phyloP scores from a whole-genome alignment of 1,284 basidiomycete species.

The Exobasidium cylindrosporum region DNA sequence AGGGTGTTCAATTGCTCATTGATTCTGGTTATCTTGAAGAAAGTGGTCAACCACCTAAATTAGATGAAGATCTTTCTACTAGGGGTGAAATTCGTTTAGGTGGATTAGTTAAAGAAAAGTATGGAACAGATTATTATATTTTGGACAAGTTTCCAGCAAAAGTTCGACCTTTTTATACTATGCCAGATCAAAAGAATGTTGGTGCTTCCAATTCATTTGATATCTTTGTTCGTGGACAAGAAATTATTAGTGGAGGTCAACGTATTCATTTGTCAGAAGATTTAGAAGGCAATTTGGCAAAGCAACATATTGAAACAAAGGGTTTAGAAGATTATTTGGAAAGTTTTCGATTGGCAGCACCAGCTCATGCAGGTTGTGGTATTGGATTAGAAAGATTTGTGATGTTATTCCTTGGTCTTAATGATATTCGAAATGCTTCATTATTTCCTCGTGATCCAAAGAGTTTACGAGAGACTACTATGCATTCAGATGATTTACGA shows the following conservation, averaged over 20 bases:
- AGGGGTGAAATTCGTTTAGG: slow-evolving; percentile 90
- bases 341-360: slow-evolving; percentile 51
- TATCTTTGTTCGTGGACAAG: slow-evolving; percentile 52
- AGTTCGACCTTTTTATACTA: slow-evolving; percentile 83
- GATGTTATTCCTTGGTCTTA: slow-evolving; percentile 53
- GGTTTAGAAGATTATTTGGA: slow-evolving; percentile 52
- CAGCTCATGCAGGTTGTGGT: slow-evolving; percentile 52
- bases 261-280: slow-evolving; percentile 46
- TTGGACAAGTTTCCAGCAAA: slow-evolving; percentile 61
- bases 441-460: slow-evolving; percentile 53
- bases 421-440: slow-evolving; percentile 48
- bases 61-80: slow-evolving; percentile 59
- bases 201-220: slow-evolving; percentile 51
- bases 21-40: slow-evolving; percentile 52
- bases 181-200: slow-evolving; percentile 60
- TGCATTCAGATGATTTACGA: slow-evolving; percentile 30
- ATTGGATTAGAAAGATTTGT: slow-evolving; percentile 53
- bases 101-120: slow-evolving; percentile 81
- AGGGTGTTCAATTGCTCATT: slow-evolving; percentile 72
- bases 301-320: slow-evolving; percentile 35
- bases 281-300: slow-evolving; percentile 42
- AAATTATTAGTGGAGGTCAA: slow-evolving; percentile 55
- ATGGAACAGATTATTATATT: slow-evolving; percentile 72
- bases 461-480: slow-evolving; percentile 34
- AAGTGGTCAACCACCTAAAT: slow-evolving; percentile 38